Conservation (phyloP, 140 eudicot genomes). For the Bidens hawaiensis region DNA sequence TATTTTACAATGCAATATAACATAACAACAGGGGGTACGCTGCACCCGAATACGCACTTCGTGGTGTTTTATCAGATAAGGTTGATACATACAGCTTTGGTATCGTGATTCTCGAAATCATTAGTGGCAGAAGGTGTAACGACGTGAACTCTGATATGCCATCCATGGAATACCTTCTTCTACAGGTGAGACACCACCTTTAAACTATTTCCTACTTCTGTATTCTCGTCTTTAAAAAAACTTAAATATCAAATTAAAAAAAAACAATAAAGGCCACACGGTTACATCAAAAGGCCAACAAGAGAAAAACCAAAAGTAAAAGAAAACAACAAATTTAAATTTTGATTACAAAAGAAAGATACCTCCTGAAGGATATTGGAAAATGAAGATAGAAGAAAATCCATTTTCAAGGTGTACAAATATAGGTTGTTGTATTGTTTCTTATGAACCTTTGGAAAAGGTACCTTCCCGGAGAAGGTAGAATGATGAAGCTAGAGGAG, state of each 20-base stretch:
- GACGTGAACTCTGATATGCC: background rate
- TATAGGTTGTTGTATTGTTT: too few species aligned
- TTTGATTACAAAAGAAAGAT: background rate
- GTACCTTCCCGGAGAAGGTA: too few species aligned
- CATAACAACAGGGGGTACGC: background rate
- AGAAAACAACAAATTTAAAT: background rate
- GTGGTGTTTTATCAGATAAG: background rate
- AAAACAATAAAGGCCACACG: background rate
- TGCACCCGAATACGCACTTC: background rate
- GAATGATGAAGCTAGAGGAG: too few species aligned
- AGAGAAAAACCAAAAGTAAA: background rate
- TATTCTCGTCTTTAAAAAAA: too few species aligned
- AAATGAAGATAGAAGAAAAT: background rate
- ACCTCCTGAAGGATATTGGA: background rate
- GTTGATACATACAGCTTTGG: conserved; percentile 3
- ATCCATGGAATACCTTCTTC: background rate
- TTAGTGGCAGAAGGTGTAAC: background rate
- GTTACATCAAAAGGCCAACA: background rate
- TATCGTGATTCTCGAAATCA: background rate
- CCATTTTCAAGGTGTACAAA: background rate
- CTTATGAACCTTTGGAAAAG: too few species aligned
- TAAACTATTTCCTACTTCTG: background rate
- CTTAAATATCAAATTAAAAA: background rate
- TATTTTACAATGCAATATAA: background rate
- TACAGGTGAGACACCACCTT: background rate